phyloP scores from a whole-genome alignment of 345 rosid species.

The Cardamine occulta region DNA sequence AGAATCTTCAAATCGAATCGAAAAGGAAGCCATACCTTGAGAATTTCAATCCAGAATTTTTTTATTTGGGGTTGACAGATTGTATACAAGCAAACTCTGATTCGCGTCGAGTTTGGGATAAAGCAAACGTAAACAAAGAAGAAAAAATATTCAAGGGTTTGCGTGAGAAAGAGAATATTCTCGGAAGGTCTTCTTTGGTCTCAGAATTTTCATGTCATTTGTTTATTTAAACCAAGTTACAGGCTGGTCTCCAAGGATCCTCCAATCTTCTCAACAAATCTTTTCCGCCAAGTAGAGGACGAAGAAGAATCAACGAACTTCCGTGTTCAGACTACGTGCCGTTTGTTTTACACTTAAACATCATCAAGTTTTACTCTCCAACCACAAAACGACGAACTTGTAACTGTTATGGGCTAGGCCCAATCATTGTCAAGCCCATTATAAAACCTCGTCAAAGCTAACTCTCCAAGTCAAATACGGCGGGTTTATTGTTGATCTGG shows the following conservation, averaged over 20 bases:
- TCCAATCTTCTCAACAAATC: background rate
- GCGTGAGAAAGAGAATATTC: slow-evolving; percentile 38
- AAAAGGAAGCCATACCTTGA: slow-evolving; percentile 11
- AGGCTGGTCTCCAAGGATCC: slow-evolving; percentile 27
- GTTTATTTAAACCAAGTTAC: slow-evolving; percentile 15
- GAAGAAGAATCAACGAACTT: background rate
- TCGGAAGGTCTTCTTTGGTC: background rate
- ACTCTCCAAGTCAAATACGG: background rate
- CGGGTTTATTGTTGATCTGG: background rate
- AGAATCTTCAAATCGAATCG: background rate
- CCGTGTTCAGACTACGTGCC: slow-evolving; percentile 29
- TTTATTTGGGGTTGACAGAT: background rate
- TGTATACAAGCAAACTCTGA: slow-evolving; percentile 1
- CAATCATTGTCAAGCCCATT: background rate
- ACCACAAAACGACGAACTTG: background rate
- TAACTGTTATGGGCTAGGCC: background rate
- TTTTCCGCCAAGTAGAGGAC: slow-evolving; percentile 12
- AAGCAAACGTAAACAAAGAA: background rate
- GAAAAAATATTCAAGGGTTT: background rate
- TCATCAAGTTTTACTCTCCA: slow-evolving; percentile 5
- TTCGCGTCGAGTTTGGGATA: background rate
- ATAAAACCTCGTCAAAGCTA: background rate
- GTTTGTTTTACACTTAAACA: slow-evolving; percentile 12
- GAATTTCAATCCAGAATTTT: background rate
- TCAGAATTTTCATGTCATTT: slow-evolving; percentile 27